phyloP scores from a whole-genome alignment of 352 stramenopile genomes.

The Globisporangium canariense region DNA sequence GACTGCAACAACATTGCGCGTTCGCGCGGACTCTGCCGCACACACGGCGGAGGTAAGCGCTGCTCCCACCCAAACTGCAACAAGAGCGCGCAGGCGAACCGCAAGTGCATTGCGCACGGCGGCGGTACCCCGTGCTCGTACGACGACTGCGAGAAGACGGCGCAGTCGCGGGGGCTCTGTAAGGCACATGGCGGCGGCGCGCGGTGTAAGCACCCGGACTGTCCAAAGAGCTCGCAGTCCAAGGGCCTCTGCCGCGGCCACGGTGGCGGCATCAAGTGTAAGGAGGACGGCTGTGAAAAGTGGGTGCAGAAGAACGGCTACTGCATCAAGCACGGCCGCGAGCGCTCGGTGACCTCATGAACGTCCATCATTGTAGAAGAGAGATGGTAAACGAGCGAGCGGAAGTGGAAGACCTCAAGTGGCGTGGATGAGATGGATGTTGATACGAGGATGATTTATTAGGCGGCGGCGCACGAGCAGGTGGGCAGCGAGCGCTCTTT shows the following conservation, averaged over 20 bases:
- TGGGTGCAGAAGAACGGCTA: constrained; percentile 89
- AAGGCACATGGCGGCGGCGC: constrained; percentile 82
- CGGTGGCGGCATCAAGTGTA: constrained; percentile 84
- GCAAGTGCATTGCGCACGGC: constrained; percentile 86
- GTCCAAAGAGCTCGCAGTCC: constrained; percentile 82
- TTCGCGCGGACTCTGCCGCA: constrained; percentile 71
- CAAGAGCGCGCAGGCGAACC: constrained; percentile 86
- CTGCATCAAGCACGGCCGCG: constrained; percentile 86
- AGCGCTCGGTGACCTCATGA: constrained; percentile 63
- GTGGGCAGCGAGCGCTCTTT: not conserved
- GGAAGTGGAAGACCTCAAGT: not conserved
- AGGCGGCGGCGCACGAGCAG: not conserved
- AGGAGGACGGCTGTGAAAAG: constrained; percentile 83
- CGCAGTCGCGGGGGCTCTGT: constrained; percentile 78
- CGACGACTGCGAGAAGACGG: constrained; percentile 83
- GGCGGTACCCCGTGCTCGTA: constrained; percentile 84
- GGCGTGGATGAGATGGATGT: constrained; percentile 2
- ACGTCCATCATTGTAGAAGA: not conserved
- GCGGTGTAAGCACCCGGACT: constrained; percentile 82
- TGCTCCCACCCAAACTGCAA: constrained; percentile 82
- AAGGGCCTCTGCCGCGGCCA: constrained; percentile 81
- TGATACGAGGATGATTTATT: constrained; percentile 20
- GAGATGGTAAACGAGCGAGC: not conserved
- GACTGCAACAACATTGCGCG: constrained; percentile 87
- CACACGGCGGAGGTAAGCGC: constrained; percentile 72